Conservation (phyloP, 108 stramenopile genomes). For the Fragilaria crotonensis region DNA sequence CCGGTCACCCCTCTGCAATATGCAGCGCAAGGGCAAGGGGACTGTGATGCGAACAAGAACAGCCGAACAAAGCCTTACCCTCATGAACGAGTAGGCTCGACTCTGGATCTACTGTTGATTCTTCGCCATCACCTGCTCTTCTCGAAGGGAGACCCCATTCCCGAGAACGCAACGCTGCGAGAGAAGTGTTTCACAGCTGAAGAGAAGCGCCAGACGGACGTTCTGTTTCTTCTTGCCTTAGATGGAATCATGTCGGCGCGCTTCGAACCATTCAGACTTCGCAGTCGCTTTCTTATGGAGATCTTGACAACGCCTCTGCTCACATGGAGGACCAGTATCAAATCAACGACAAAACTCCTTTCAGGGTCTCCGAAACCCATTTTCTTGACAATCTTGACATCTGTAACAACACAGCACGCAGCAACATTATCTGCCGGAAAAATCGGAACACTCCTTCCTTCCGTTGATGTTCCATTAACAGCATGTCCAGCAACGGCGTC, state of each 20-base stretch:
- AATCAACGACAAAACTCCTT: conserved; percentile 17
- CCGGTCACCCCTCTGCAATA: background rate
- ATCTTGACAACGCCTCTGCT: conserved; percentile 69
- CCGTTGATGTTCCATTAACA: conserved; percentile 47
- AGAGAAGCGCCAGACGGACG: conserved; percentile 33
- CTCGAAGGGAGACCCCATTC: conserved; percentile 40
- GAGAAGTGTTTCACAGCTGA: conserved; percentile 26
- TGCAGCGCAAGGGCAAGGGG: background rate
- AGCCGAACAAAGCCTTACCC: background rate
- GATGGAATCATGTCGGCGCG: conserved; percentile 7
- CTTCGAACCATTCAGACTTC: conserved; percentile 1
- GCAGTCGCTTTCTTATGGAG: conserved; percentile 45
- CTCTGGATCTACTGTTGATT: conserved; percentile 18
- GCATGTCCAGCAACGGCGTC: conserved; percentile 56
- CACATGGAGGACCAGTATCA: conserved; percentile 48
- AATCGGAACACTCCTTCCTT: conserved; percentile 31
- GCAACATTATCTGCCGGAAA: conserved; percentile 31
- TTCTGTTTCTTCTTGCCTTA: conserved; percentile 33
- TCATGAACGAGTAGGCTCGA: background rate
- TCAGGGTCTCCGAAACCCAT: conserved; percentile 1
- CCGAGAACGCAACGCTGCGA: conserved; percentile 34
- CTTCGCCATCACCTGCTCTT: conserved; percentile 40
- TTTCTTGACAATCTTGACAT: conserved; percentile 29
- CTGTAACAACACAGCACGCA: conserved; percentile 27
- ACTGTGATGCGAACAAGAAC: conserved; percentile 3